Conservation (phyloP, 495 filamentous ascomycete genomes). For the Hyaloscypha bicolor region DNA sequence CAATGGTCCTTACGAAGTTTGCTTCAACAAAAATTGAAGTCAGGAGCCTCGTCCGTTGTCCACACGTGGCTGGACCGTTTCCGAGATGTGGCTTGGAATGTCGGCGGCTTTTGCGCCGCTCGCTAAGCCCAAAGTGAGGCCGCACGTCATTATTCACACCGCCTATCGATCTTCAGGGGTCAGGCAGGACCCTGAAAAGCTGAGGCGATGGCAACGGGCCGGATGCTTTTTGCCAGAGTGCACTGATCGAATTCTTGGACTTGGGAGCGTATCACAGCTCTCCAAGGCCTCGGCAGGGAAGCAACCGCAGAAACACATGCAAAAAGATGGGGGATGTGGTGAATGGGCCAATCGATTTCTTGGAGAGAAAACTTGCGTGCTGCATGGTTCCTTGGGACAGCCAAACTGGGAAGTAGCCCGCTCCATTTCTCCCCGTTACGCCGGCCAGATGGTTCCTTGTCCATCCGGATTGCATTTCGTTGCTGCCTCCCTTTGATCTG, state of each 20-base stretch:
- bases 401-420: not conserved
- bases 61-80: constrained; percentile 10
- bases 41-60: not conserved
- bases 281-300: not conserved
- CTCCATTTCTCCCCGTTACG: not conserved
- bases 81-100: constrained; percentile 1
- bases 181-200: constrained; percentile 16
- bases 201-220: not conserved
- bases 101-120: not conserved
- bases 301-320: constrained; percentile 9
- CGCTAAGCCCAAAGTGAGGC: not conserved
- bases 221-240: not conserved
- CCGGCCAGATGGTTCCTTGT: not conserved
- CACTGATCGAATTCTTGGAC: not conserved
- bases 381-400: not conserved
- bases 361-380: not conserved
- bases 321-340: not conserved
- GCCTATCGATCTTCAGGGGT: constrained; percentile 21
- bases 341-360: not conserved
- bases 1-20: not conserved
- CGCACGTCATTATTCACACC: constrained; percentile 2
- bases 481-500: not conserved
- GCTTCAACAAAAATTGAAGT: not conserved
- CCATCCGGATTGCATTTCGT: not conserved
- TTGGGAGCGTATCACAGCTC: not conserved